These are phyloP conservation scores for Prosopis cineraria DNA, from an alignment of 306 rosid genomes.

Conservation along the genomic window DNA sequence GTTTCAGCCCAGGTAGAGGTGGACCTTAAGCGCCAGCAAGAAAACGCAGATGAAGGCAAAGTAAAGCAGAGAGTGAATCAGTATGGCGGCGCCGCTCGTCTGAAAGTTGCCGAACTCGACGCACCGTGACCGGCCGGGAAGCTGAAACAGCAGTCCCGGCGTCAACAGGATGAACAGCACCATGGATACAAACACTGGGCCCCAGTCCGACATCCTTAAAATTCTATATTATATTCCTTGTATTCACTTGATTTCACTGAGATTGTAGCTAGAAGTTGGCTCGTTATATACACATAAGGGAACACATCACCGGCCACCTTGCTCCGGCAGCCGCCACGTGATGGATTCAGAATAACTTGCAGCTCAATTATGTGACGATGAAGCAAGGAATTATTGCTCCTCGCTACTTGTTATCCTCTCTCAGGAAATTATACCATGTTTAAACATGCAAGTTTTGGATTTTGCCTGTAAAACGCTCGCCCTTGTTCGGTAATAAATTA, in stretches of 20 bases:
- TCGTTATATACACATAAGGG: no score
- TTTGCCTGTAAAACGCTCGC: background rate
- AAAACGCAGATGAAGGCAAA: conserved; percentile 71
- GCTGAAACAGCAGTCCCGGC: conserved; percentile 78
- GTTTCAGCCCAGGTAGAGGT: conserved; percentile 55
- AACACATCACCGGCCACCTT: conserved; percentile 18
- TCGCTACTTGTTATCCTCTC: background rate
- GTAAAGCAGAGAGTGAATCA: conserved; percentile 81
- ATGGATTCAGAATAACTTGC: conserved; percentile 53
- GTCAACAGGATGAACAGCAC: conserved; percentile 70
- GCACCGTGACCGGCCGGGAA: conserved; percentile 70
- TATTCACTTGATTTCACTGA: no score
- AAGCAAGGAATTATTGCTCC: conserved; percentile 42
- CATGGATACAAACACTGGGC: conserved; percentile 76
- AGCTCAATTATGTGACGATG: conserved; percentile 5
- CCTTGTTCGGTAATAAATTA: background rate
- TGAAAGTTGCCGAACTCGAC: conserved; percentile 84
- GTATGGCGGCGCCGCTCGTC: conserved; percentile 78
- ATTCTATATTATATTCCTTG: background rate
- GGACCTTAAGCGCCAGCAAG: conserved; percentile 69
- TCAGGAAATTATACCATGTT: background rate
- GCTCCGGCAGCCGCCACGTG: background rate
- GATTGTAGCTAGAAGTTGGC: no score
- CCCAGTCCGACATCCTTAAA: conserved; percentile 74
- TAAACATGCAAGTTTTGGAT: background rate